Evolutionary conservation across 345 rosid species (phyloP).

Genomic region (Firmiana major): DNA sequence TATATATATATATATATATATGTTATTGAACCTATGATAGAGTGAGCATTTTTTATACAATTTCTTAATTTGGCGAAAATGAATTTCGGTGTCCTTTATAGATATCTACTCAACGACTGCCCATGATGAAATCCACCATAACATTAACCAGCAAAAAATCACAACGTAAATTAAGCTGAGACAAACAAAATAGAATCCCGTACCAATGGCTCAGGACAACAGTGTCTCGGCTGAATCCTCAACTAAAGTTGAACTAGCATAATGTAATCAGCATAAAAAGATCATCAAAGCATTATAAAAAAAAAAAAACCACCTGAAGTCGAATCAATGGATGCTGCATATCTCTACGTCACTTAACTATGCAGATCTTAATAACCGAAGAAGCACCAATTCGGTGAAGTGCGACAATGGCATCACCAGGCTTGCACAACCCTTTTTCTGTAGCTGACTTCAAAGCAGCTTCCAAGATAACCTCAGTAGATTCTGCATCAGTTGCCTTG

Average conservation of each 20-base stretch:
- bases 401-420: conserved; percentile 73
- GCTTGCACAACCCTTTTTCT: conserved; percentile 53
- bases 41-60: too few species aligned
- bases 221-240: conserved; percentile 11
- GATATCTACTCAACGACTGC: background rate
- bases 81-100: too few species aligned
- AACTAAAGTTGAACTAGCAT: conserved; percentile 5
- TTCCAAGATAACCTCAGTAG: conserved; percentile 68
- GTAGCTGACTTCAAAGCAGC: conserved; percentile 74
- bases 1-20: too few species aligned
- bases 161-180: background rate
- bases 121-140: background rate
- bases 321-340: background rate
- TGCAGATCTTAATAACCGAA: conserved; percentile 82
- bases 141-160: background rate
- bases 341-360: conserved; percentile 44
- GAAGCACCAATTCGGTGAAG: conserved; percentile 88
- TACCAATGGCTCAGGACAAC: background rate
- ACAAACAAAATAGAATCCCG: background rate
- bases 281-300: background rate
- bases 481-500: conserved; percentile 88
- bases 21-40: too few species aligned
- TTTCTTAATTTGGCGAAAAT: too few species aligned
- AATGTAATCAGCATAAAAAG: background rate
- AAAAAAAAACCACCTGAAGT: conserved; percentile 4